Percentiles rank a stretch among this genome's conserved stretches.
phyloP scores from a whole-genome alignment of 306 rosid species.

The Vigna nakashimae region DNA sequence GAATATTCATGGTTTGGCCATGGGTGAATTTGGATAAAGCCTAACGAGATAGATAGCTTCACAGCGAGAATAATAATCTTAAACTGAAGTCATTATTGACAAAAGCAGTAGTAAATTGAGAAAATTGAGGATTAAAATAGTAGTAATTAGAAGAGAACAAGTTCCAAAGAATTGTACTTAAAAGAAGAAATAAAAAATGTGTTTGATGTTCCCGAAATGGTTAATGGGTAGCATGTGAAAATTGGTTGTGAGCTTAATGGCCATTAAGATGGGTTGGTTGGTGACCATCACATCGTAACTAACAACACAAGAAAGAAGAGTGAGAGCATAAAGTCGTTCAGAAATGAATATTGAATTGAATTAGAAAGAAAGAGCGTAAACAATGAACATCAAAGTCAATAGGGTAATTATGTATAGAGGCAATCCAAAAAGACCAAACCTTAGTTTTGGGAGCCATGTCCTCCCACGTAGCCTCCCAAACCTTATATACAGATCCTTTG shows the following conservation, averaged over 20 bases:
- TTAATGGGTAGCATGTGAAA: slow-evolving; percentile 23
- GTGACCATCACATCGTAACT: slow-evolving; percentile 43
- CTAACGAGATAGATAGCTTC: too few relatives aligned
- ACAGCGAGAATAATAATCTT: too few relatives aligned
- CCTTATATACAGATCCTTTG: slow-evolving; percentile 2
- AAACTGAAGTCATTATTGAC: too few relatives aligned
- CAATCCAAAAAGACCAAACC: slow-evolving; percentile 14
- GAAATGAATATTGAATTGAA: not conserved
- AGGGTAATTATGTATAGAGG: slow-evolving; percentile 24
- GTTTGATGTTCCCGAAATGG: slow-evolving; percentile 2
- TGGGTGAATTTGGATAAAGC: too few relatives aligned
- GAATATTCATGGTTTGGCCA: too few relatives aligned
- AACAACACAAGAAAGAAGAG: slow-evolving; percentile 10
- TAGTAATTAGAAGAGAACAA: not conserved
- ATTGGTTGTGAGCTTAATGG: slow-evolving; percentile 38
- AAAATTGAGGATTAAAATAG: not conserved
- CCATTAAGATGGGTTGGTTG: slow-evolving; percentile 32
- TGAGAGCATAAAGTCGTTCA: not conserved
- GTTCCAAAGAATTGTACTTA: not conserved
- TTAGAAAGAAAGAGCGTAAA: not conserved
- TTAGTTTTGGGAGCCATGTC: slow-evolving; percentile 44
- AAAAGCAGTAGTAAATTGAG: not conserved
- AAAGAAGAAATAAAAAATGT: slow-evolving; percentile 7
- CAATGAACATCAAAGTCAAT: slow-evolving; percentile 27
- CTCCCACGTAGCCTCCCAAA: not conserved